Evolutionary conservation across 139 green algal genomes (phyloP), one percentile per base, ranked within the genome.

Genomic region (Astrephomene gubernaculifera): DNA sequence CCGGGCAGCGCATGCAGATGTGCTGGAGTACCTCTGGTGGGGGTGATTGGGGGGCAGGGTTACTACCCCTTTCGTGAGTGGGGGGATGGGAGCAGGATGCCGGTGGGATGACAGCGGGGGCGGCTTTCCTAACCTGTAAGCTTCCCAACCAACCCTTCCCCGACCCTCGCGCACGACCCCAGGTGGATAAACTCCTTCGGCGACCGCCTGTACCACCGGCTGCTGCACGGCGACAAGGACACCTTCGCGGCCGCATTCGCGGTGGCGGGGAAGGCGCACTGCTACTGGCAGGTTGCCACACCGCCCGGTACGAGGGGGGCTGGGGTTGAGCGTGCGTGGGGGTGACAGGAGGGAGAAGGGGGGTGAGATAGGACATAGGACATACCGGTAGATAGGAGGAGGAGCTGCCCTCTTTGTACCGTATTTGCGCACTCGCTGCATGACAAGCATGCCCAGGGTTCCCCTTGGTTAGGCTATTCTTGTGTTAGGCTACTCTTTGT

Each of bases 201-300:
- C 24, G 61, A 85, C 79, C 61, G 79, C 5, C 64, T 85, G 7
- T 85, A 85, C 79, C 33, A 85, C 79, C 14, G 39, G 41, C 79
- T 68, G 38, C 79, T 85, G 24, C 79, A 85, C 64, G 90, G 90
- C 24, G 90, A 91, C 70, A 91, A 91, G 81, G 91, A 94, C 72
- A 94, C 90, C 2, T 94, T 92, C 44, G 52, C 60, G 31, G 52
- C 92, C 25, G 90, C 90, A 2, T 94, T 94, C 76, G 86, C 87
- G 4, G 72, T 89, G 36, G 90, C 91, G 1, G 87, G 83, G 29
- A 93, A 93, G 81, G 87, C 82, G 31, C 68, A 91, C n/a, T 39
- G 70, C 60, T 94, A 90, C 65, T 73, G 52, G 4, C 89, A 93
- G 64, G 39, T 88, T 1, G 65, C 83, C 24, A 65, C 53, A 27